These are phyloP conservation scores for Lentinula aciculospora DNA, from an alignment of 768 basidiomycete species.

Conservation along the genomic window DNA sequence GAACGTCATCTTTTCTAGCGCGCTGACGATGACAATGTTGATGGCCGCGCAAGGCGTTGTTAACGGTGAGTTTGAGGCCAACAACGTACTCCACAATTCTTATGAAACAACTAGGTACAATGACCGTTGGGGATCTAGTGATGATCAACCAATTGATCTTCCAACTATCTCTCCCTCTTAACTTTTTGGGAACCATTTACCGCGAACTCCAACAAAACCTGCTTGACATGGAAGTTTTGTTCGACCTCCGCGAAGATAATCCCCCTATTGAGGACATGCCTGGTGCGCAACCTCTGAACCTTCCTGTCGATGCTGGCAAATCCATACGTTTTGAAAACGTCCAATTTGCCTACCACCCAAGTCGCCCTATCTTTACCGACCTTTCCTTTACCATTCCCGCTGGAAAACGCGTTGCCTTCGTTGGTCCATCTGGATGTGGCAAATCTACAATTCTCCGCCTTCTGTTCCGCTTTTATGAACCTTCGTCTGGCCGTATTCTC, in stretches of 20 bases:
- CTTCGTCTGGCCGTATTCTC: conserved; percentile 70
- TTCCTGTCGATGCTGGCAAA: conserved; percentile 54
- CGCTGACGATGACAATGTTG: conserved; percentile 93
- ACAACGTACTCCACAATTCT: background rate
- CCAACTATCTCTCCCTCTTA: conserved; percentile 92
- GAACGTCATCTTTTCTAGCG: conserved; percentile 92
- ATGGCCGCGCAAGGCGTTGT: conserved; percentile 92
- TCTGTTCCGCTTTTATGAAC: conserved; percentile 92
- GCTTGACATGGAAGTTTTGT: conserved; percentile 94
- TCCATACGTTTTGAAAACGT: conserved; percentile 92
- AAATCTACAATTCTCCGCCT: conserved; percentile 97
- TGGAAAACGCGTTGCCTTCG: conserved; percentile 95
- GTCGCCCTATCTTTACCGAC: conserved; percentile 84
- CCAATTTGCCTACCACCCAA: conserved; percentile 86
- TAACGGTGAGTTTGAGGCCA: conserved; percentile 51
- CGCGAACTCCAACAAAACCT: conserved; percentile 94
- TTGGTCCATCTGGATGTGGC: conserved; percentile 95
- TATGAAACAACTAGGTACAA: conserved; percentile 57
- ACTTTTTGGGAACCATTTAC: conserved; percentile 96
- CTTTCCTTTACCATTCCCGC: conserved; percentile 90
- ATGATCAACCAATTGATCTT: conserved; percentile 99
- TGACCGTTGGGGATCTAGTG: conserved; percentile 97
- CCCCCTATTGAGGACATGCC: conserved; percentile 67
- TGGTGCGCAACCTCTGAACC: conserved; percentile 56
- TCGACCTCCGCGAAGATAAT: conserved; percentile 83